Evolutionary conservation across 148 eudicot genomes (phyloP).

Genomic region (Polygonum maritimum): DNA sequence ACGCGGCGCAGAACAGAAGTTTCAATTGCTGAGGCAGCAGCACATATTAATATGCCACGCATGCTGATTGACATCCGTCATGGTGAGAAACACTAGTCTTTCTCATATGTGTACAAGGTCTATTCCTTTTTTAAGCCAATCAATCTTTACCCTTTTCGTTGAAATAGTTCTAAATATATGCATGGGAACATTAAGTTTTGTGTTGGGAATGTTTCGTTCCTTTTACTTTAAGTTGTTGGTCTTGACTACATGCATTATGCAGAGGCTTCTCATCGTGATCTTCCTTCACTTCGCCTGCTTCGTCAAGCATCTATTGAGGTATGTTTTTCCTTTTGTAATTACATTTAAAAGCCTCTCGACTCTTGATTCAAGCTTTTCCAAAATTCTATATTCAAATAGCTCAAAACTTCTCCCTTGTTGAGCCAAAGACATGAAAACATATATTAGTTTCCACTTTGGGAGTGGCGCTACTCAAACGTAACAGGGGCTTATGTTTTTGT

Average conservation of each 20-base stretch:
- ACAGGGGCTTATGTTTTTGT: neutral
- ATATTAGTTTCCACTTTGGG: neutral
- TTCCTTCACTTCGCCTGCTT: constrained; percentile 74
- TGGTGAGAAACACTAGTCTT: constrained; percentile 34
- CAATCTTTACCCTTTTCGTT: neutral
- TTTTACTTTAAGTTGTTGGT: neutral
- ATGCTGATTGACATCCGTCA: constrained; percentile 92
- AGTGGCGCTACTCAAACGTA: neutral
- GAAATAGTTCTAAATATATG: neutral
- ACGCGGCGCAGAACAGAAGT: constrained; percentile 44
- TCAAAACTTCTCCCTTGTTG: neutral
- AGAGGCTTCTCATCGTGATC: constrained; percentile 96
- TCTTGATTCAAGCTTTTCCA: neutral
- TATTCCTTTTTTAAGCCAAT: neutral
- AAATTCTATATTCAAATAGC: neutral
- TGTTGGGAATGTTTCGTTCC: neutral
- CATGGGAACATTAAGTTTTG: neutral
- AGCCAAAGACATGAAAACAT: neutral
- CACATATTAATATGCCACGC: constrained; percentile 59
- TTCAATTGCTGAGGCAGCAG: constrained; percentile 81
- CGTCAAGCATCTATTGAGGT: constrained; percentile 75
- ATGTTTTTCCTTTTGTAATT: neutral
- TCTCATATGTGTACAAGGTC: neutral
- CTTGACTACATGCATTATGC: constrained; percentile 25
- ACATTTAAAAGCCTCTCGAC: neutral